A percentile compares a stretch with the other conserved stretches of the same genome.
Conservation (phyloP, 2,329 filamentous ascomycete genomes). For the Dryadomyces quercus-mongolicae region DNA sequence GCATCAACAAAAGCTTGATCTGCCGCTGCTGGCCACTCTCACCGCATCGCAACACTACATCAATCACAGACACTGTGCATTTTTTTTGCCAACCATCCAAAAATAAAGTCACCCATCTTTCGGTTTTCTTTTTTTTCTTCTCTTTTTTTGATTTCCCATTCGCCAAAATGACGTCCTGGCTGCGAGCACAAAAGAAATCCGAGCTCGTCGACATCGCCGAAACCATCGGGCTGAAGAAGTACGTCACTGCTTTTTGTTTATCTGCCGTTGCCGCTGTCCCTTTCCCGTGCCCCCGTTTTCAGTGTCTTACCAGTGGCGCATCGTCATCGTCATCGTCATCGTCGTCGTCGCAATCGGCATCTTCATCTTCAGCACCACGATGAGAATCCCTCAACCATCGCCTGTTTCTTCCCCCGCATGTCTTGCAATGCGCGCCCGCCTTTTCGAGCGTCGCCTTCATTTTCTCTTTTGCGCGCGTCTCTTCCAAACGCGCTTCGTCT, state of each 20-base stretch:
- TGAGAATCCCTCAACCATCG: too few relatives aligned
- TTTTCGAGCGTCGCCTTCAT: not conserved
- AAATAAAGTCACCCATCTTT: not conserved
- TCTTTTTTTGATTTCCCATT: not conserved
- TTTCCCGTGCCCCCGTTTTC: too few relatives aligned
- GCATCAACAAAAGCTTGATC: not conserved
- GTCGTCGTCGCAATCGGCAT: not conserved
- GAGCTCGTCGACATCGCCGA: conserved; percentile 67
- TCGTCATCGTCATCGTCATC: not conserved
- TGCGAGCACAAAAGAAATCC: conserved; percentile 70
- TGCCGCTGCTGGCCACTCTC: not conserved
- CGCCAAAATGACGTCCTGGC: conserved; percentile 40
- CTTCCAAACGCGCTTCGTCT: not conserved
- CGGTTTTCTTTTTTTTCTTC: not conserved
- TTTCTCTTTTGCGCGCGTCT: not conserved
- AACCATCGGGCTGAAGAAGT: conserved; percentile 60
- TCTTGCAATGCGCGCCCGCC: too few relatives aligned
- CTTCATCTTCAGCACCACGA: too few relatives aligned
- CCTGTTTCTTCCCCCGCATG: too few relatives aligned
- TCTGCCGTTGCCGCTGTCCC: too few relatives aligned
- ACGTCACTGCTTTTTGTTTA: conserved; percentile 15
- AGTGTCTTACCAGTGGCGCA: not conserved
- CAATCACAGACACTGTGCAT: not conserved
- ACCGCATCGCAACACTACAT: not conserved
- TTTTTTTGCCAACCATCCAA: not conserved